A percentile compares a stretch with the other conserved stretches of the same genome.
Evolutionary conservation across 2,329 filamentous ascomycete species (phyloP).

Genomic region (Nothophoma quercina): DNA sequence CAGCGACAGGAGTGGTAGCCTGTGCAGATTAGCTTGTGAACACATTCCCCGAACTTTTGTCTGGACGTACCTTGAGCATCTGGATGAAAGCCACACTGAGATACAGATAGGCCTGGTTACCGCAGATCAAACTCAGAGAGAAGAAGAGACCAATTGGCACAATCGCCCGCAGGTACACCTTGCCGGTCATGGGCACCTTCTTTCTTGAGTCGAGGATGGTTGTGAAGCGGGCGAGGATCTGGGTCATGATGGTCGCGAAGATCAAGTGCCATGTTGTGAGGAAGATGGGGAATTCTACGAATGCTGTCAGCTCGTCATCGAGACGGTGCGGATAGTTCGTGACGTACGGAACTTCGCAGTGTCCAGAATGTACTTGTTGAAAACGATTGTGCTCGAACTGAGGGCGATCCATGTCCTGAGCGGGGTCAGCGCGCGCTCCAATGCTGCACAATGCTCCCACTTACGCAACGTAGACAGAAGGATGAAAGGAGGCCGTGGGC

Average conservation of each 20-base stretch:
- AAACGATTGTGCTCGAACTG: conserved; percentile 93
- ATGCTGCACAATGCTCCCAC: conserved; percentile 51
- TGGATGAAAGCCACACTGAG: conserved; percentile 97
- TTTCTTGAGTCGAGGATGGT: conserved; percentile 91
- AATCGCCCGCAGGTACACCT: conserved; percentile 90
- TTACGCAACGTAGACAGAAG: conserved; percentile 82
- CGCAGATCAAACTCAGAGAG: conserved; percentile 93
- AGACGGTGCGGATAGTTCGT: conserved; percentile 1
- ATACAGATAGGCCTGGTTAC: conserved; percentile 94
- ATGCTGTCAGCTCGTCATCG: conserved; percentile 37
- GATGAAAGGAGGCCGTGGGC: conserved; percentile 70
- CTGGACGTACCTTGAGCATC: conserved; percentile 85
- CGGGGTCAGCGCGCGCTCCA: conserved; percentile 28
- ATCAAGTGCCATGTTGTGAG: conserved; percentile 89
- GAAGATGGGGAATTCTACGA: conserved; percentile 64
- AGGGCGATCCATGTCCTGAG: conserved; percentile 87
- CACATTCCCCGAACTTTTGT: too few species aligned
- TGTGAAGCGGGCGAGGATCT: conserved; percentile 89
- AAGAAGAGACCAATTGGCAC: conserved; percentile 96
- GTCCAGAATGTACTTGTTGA: conserved; percentile 98
- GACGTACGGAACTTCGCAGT: conserved; percentile 81
- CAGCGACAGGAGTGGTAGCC: conserved; percentile 94
- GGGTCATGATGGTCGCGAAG: conserved; percentile 94
- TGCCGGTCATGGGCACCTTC: conserved; percentile 95
- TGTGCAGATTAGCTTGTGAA: conserved; percentile 46